Conservation (phyloP, 495 filamentous ascomycete species). For the Aspergillus heteromorphus region DNA sequence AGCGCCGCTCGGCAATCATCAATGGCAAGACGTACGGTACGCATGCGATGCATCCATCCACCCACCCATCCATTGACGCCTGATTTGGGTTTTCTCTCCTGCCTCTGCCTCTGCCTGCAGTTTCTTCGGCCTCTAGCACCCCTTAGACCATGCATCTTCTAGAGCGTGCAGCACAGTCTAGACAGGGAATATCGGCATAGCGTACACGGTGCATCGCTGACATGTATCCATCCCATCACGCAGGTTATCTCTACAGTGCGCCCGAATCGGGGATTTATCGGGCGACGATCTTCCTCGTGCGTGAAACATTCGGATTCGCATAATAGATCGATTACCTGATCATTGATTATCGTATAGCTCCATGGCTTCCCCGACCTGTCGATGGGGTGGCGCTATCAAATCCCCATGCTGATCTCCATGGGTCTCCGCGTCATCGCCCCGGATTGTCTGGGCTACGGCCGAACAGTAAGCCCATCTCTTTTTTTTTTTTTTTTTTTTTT, state of each 20-base stretch:
- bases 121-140: background rate
- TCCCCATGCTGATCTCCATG: constrained; percentile 65
- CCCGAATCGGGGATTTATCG: constrained; percentile 46
- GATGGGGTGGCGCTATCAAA: constrained; percentile 76
- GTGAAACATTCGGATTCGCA: constrained; percentile 1
- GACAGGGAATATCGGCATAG: background rate
- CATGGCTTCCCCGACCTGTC: constrained; percentile 66
- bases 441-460: constrained; percentile 78
- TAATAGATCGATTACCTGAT: no score
- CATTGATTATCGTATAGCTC: constrained; percentile 31
- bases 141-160: background rate
- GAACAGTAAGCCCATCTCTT: constrained; percentile 46
- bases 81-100: no score
- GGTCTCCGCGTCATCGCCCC: constrained; percentile 70
- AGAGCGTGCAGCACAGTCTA: background rate
- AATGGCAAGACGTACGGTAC: constrained; percentile 60
- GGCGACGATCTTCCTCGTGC: constrained; percentile 63
- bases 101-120: no score
- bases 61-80: background rate
- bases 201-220: constrained; percentile 4
- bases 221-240: constrained; percentile 12
- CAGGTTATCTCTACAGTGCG: constrained; percentile 62
- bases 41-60: constrained; percentile 8
- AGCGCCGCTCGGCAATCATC: constrained; percentile 54
- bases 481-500: no score